Base-by-base conservation (phyloP, 2,329 filamentous ascomycete genomes). In the Aspergillus transmontanensis region DNA sequence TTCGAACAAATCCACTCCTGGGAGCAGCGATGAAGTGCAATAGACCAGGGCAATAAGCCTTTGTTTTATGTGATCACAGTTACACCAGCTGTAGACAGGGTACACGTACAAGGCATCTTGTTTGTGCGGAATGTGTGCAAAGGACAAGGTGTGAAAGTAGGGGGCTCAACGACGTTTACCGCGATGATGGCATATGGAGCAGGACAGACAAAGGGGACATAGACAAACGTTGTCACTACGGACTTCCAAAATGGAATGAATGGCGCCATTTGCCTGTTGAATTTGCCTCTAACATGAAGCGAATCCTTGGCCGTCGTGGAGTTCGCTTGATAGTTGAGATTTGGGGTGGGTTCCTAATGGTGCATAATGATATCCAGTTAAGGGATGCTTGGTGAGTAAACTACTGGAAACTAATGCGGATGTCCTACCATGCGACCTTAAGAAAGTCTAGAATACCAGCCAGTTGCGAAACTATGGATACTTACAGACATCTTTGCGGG, bases 281-380 rank as follows among this genome's bases (percentile, higher is more conserved):
- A 4, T 65, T 73, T 9, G 67, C 66, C 6, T 62, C 57, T 4
- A 65, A 71, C 36, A 67, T 75, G 68, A 54, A 57, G 23, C 45
- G 64, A 41, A 73, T 58, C 16, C 75, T 75, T 50, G 55, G 61
- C 1, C 21, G 16, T 9, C 23, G 68, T 1, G 60, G 65, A 30
- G 69, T 71, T 14, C 66, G 68, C 39, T 57, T 74, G 6, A 21
- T 73, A 6, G 71, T 74, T 12, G 71, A 71, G 11, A 68, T 71
- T 39, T 70, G 11, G 71, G 69, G 7, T 71, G 72, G 6, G 67
- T 69, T 7, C 72, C 69, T 1, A 64, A 61, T 10, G 1, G 14
- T 46, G 7, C 26, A 39, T 6, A 56, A 63, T 6, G 68, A 72
- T 62, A 21, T 41, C 19, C 32, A n/a, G 2, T 32, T 41, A 16